These are phyloP conservation scores for Solanum medicagineum DNA, from an alignment of 257 asterid species.

Conservation along the genomic window DNA sequence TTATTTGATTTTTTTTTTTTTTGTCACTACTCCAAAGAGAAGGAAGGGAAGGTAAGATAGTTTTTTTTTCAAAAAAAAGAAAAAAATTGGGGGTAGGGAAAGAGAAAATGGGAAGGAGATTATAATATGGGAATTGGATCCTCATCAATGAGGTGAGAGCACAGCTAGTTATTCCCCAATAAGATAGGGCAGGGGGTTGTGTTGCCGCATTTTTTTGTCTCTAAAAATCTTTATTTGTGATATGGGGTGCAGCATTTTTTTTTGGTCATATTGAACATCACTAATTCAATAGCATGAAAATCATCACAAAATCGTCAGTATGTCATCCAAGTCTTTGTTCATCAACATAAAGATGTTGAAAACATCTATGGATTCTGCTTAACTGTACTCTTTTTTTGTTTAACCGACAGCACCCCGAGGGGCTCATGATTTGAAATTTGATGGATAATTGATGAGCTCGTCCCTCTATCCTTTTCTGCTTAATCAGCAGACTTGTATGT, in stretches of 20 bases:
- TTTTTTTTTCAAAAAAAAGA: no score
- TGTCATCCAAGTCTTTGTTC: neutral
- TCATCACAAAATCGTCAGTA: neutral
- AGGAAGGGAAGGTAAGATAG: neutral
- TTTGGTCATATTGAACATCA: neutral
- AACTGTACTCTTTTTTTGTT: neutral
- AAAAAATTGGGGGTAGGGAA: no score
- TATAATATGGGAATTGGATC: no score
- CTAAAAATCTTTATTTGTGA: neutral
- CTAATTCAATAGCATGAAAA: neutral
- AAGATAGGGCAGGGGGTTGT: neutral
- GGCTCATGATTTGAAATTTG: neutral
- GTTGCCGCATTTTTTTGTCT: neutral
- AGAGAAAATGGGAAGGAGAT: no score
- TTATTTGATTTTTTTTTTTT: neutral
- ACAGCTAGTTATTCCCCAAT: no score
- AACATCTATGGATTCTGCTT: neutral
- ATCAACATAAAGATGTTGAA: neutral
- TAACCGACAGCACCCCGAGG: neutral
- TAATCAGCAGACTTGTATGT: neutral
- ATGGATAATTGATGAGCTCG: neutral
- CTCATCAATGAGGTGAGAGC: no score
- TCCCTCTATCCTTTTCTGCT: neutral
- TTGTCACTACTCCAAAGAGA: neutral
- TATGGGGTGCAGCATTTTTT: neutral